Base-by-base conservation (phyloP, 495 filamentous ascomycete genomes). In the Venustampulla echinocandica region DNA sequence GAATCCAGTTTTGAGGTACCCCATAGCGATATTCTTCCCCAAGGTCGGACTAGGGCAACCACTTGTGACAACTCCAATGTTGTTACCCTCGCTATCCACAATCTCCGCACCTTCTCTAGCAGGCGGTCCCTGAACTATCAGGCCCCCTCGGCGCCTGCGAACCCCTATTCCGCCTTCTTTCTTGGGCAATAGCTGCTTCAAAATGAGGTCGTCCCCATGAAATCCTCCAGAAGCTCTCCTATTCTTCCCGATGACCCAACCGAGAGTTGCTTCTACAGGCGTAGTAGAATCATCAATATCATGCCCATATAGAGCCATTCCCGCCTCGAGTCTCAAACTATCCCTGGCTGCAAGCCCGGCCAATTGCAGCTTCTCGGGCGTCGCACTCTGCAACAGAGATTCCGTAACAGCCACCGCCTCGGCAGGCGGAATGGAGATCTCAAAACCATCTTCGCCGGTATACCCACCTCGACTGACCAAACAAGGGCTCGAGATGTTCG, bases 261-360 rank as follows among this genome's bases (percentile, higher is more conserved):
- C 73, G 2, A 98, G 72, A 2, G 77, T 79, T 3, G 80, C 92
- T 64, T 87, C 84, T 17, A 87, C 86, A 1, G 93, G 92, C 3
- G 93, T 95, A 17, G 84, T 95, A 2, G 71, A 69, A 49, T 94
- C 93, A 58, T 93, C 79, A 35, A 98, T 76, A 66, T 98, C 92
- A 62, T 95, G 88, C n/a, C 92, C 92, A 69, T 97, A 97, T 19
- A 97, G 77, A 65, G 87, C 97, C 90, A 98, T 90, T 40, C 92
- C 92, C 0, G 93, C 92, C 65, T 98, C 92, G 7, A 98, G 78
- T 14, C 92, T 79, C 49, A 98, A 76, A 54, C 82, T 92, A 64
- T 98, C 93, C 46, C 92, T 76, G 4, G 92, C 88, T 3, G 88
- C 92, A 1, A 98, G 73, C 10, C 92, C 92, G 18, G 90, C 87